phyloP scores from a whole-genome alignment of 225 moss, liverwort and hornwort genomes.

The Bryum argenteum region DNA sequence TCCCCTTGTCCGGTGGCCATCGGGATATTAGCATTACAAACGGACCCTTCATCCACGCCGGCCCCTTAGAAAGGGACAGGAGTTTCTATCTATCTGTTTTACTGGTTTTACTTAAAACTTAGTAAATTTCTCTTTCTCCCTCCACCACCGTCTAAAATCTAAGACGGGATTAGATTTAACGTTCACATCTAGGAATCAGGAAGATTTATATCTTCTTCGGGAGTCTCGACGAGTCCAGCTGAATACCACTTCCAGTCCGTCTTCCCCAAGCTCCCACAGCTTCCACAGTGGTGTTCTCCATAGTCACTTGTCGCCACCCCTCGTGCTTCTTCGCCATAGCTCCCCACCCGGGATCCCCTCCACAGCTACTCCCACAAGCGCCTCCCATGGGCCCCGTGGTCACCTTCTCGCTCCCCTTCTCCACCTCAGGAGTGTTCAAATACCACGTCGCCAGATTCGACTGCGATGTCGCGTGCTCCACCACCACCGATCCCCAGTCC shows the following conservation, averaged over 20 bases:
- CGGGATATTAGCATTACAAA: no score
- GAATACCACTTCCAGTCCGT: constrained; percentile 60
- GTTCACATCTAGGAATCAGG: no score
- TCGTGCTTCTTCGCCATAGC: not conserved
- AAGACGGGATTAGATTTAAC: no score
- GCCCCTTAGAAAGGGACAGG: no score
- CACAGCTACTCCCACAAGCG: constrained; percentile 36
- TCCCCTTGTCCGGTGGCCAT: no score
- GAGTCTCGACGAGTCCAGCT: constrained; percentile 25
- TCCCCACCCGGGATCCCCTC: constrained; percentile 21
- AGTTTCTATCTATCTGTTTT: no score
- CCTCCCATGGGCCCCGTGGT: constrained; percentile 43
- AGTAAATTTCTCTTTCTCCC: no score
- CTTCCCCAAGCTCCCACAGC: constrained; percentile 57
- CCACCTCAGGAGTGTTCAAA: constrained; percentile 41
- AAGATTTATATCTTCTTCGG: not conserved
- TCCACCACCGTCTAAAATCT: no score
- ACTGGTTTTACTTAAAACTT: no score
- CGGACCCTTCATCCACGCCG: no score
- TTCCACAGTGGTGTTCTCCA: constrained; percentile 6
- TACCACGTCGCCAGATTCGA: constrained; percentile 75
- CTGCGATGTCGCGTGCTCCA: constrained; percentile 59
- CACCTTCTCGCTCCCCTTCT: not conserved
- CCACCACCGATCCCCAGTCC: constrained; percentile 83
- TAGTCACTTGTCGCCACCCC: constrained; percentile 44